Conservation (phyloP, 2,329 filamentous ascomycete genomes). For the Ophiobolus disseminans region DNA sequence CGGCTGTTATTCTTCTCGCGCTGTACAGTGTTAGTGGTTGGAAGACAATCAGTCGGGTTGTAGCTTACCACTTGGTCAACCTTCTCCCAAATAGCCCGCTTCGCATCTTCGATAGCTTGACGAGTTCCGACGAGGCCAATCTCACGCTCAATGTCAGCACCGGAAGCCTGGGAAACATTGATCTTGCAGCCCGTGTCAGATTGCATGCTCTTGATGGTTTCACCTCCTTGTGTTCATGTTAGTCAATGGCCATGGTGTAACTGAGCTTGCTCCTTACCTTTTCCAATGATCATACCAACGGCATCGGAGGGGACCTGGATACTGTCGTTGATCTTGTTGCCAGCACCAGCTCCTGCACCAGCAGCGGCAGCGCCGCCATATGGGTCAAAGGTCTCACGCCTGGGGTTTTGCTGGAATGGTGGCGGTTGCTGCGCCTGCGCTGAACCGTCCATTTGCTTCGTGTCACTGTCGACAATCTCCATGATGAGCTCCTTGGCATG, state of each 20-base stretch:
- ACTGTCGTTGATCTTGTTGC: constrained; percentile 75
- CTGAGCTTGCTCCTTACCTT: constrained; percentile 58
- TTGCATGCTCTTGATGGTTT: constrained; percentile 95
- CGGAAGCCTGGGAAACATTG: constrained; percentile 84
- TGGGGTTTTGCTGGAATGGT: constrained; percentile 26
- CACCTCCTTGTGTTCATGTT: constrained; percentile 64
- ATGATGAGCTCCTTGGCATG: constrained; percentile 87
- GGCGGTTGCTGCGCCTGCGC: constrained; percentile 19
- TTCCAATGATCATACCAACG: constrained; percentile 96
- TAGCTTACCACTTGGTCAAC: constrained; percentile 82
- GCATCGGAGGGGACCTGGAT: constrained; percentile 89
- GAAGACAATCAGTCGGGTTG: neutral
- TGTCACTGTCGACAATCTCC: constrained; percentile 94
- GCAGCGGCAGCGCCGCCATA: constrained; percentile 50
- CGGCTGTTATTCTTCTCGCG: constrained; percentile 55
- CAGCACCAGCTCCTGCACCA: constrained; percentile 49
- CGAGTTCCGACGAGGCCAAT: constrained; percentile 83
- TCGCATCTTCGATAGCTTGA: constrained; percentile 80
- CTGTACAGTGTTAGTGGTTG: constrained; percentile 42
- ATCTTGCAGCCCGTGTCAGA: constrained; percentile 89
- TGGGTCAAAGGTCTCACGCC: constrained; percentile 49
- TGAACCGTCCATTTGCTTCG: constrained; percentile 54
- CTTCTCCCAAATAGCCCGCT: constrained; percentile 87
- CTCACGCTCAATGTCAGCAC: constrained; percentile 81
- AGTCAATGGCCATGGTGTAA: constrained; percentile 13